Percentiles rank a stretch among this genome's conserved stretches.
These are phyloP conservation scores for Trametes elegans DNA, from an alignment of 768 basidiomycete species.

Conservation along the genomic window DNA sequence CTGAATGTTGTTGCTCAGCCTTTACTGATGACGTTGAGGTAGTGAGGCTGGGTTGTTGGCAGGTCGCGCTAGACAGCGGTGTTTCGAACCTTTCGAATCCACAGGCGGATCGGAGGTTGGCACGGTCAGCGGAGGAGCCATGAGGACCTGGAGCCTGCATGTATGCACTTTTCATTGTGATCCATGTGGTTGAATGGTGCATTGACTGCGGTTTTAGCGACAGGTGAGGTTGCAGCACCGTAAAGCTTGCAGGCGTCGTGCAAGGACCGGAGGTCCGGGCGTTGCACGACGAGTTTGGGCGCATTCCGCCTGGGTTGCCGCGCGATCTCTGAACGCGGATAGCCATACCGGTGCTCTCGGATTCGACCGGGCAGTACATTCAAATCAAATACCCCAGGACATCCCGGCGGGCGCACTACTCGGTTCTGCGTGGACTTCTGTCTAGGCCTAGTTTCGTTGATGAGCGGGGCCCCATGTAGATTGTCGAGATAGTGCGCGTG, in stretches of 20 bases:
- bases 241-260: too few relatives aligned
- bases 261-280: too few relatives aligned
- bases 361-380: neutral
- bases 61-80: neutral
- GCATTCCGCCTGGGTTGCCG: too few relatives aligned
- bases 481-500: neutral
- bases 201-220: neutral
- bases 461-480: neutral
- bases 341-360: too few relatives aligned
- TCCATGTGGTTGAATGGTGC: too few relatives aligned
- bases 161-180: too few relatives aligned
- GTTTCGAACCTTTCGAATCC: neutral
- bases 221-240: too few relatives aligned
- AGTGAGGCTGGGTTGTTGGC: slow-evolving; percentile 8
- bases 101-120: neutral
- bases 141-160: neutral
- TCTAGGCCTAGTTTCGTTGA: neutral
- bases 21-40: neutral
- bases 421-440: neutral
- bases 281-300: too few relatives aligned
- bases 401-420: neutral
- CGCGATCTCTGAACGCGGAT: too few relatives aligned
- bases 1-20: too few relatives aligned
- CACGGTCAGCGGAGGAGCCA: neutral
- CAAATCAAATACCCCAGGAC: slow-evolving; percentile 22